These are phyloP conservation scores for Solanum corneliomulleri DNA, from an alignment of 257 asterid species.

Conservation along the genomic window DNA sequence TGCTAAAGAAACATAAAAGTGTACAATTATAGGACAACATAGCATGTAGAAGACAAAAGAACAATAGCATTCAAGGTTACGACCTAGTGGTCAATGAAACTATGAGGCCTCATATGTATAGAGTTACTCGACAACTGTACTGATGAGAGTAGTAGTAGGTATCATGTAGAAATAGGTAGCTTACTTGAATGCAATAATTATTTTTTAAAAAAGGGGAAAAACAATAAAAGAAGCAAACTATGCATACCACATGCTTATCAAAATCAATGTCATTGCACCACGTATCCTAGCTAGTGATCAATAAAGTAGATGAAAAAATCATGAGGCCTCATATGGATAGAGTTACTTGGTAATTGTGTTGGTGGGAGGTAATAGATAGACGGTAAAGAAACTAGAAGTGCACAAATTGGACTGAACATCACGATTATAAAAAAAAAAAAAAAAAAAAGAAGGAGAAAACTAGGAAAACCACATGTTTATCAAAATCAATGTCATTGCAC, in stretches of 20 bases:
- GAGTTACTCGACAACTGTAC: neutral
- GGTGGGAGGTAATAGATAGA: neutral
- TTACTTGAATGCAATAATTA: no score
- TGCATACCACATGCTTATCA: slow-evolving; percentile 50
- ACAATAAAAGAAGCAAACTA: neutral
- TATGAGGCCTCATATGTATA: neutral
- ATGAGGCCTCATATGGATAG: neutral
- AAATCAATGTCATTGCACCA: slow-evolving; percentile 50
- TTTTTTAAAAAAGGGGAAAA: no score
- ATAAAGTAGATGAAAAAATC: neutral
- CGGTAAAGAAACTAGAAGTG: neutral
- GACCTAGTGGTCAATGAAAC: neutral
- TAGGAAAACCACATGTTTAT: slow-evolving; percentile 46
- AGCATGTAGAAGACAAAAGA: neutral
- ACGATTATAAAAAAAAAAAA: neutral
- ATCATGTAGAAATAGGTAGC: no score
- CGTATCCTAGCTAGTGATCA: neutral
- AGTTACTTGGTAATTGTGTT: neutral
- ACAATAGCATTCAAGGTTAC: neutral
- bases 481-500: slow-evolving; percentile 56
- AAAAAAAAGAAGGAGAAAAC: neutral
- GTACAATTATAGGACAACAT: neutral
- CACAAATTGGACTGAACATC: neutral
- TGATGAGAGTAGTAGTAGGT: no score
- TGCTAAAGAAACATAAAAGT: neutral